A percentile compares a stretch with the other conserved stretches of the same genome.
These are phyloP conservation scores for Galerina sulciceps DNA, from an alignment of 768 basidiomycete species.

Conservation along the genomic window DNA sequence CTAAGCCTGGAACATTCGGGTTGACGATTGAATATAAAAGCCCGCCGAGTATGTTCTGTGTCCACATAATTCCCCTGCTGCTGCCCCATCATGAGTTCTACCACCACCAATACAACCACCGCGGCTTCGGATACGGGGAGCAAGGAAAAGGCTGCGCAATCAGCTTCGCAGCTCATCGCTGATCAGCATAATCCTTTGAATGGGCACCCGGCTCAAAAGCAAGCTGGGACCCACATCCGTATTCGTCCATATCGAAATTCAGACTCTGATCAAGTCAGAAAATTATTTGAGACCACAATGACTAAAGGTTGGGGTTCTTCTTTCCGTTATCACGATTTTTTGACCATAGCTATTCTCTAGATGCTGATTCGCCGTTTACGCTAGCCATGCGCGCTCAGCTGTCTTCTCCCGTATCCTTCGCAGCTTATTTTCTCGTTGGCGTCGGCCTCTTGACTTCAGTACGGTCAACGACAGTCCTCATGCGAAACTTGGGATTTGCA, in stretches of 20 bases:
- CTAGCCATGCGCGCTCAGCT: conserved; percentile 11
- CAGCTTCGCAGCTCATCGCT: not conserved
- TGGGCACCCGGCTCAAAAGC: too few species aligned
- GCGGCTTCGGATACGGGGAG: too few species aligned
- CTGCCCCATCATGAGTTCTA: too few species aligned
- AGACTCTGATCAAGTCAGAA: conserved; percentile 18
- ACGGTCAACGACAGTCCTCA: not conserved
- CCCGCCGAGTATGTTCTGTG: too few species aligned
- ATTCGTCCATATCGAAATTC: conserved; percentile 15
- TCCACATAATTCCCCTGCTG: too few species aligned
- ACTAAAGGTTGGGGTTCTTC: not conserved
- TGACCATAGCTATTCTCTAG: conserved; percentile 7
- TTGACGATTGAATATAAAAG: too few species aligned
- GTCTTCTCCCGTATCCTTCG: conserved; percentile 9
- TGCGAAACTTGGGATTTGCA: not conserved
- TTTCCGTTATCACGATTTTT: not conserved
- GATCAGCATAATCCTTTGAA: not conserved
- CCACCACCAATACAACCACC: too few species aligned
- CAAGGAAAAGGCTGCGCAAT: not conserved
- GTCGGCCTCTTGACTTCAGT: conserved; percentile 2
- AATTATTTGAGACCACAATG: conserved; percentile 15
- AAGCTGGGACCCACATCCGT: not conserved
- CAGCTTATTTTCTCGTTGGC: conserved; percentile 14
- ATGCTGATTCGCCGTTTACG: conserved; percentile 18
- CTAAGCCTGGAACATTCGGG: too few species aligned